Evolutionary conservation across 1,139 yeast species (phyloP).

Genomic region (Geotrichum aggregatum): DNA sequence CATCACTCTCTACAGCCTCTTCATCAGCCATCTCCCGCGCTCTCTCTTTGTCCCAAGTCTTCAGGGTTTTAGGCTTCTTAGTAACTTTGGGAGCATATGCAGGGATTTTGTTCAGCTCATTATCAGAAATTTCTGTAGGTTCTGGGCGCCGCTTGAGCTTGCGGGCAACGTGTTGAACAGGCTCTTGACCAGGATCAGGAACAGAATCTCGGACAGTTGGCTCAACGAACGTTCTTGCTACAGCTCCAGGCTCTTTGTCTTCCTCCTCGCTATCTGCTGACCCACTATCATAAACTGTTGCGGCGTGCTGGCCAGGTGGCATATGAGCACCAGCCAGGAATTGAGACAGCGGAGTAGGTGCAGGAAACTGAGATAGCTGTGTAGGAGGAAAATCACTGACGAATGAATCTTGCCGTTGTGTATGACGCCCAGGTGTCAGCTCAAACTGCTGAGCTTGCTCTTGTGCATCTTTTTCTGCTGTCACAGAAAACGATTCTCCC

Average conservation of each 20-base stretch:
- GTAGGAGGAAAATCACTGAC: constrained; percentile 19
- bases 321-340: no score
- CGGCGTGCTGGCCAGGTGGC: no score
- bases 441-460: not conserved
- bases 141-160: constrained; percentile 8
- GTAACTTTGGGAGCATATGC: not conserved
- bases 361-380: constrained; percentile 24
- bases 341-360: constrained; percentile 20
- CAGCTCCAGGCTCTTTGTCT: not conserved
- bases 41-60: constrained; percentile 34
- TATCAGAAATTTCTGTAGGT: not conserved
- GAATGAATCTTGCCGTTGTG: no score
- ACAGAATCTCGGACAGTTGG: not conserved
- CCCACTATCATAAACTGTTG: no score
- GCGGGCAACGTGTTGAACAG: not conserved
- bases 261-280: constrained; percentile 1
- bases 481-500: not conserved
- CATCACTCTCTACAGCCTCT: constrained; percentile 95
- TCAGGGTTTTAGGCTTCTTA: constrained; percentile 3
- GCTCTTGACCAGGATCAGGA: no score
- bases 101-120: not conserved
- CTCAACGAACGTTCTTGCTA: not conserved
- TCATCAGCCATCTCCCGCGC: constrained; percentile 67
- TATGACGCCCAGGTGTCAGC: not conserved
- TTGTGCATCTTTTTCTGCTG: not conserved